Evolutionary conservation across 768 basidiomycete species (phyloP).

Genomic region (Mycena haematopus): DNA sequence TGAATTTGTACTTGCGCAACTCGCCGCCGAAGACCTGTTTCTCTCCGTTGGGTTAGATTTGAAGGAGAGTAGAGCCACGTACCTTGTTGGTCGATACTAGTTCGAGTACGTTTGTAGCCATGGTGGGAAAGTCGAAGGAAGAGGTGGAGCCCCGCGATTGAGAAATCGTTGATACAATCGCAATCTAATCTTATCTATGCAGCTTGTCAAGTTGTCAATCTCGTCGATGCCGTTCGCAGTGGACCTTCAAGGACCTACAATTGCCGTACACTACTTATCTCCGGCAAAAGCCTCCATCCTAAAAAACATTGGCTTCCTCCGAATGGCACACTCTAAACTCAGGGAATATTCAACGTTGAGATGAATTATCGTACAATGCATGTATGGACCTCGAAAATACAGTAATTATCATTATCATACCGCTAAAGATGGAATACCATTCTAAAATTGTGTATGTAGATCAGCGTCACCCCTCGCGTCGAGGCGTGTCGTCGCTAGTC

Average conservation of each 20-base stretch:
- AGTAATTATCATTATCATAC: slow-evolving; percentile 22
- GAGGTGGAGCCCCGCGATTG: slow-evolving; percentile 11
- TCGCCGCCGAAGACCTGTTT: slow-evolving; percentile 83
- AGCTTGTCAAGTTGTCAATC: not conserved
- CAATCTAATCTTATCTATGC: slow-evolving; percentile 8
- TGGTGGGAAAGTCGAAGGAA: slow-evolving; percentile 2
- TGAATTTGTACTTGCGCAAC: slow-evolving; percentile 87
- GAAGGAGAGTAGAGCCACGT: too few species aligned
- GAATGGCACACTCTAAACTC: too few species aligned
- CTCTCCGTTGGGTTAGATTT: too few species aligned
- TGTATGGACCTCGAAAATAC: slow-evolving; percentile 8
- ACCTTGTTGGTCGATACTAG: slow-evolving; percentile 37
- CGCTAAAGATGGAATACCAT: not conserved
- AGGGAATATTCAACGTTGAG: not conserved
- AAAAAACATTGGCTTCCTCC: too few species aligned
- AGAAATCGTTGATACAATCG: not conserved
- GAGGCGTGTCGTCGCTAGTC: slow-evolving; percentile 12
- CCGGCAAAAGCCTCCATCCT: too few species aligned
- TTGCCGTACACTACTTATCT: too few species aligned
- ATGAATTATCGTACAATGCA: slow-evolving; percentile 19
- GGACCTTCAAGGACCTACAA: too few species aligned
- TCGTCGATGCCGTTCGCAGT: too few species aligned
- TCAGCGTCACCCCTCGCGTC: slow-evolving; percentile 3
- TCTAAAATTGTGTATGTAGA: slow-evolving; percentile 12
- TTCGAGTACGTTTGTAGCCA: slow-evolving; percentile 18